Percentiles rank a stretch among this genome's conserved stretches.
Evolutionary conservation across 2,329 filamentous ascomycete genomes (phyloP).

Genomic region (Alternaria gaisen): DNA sequence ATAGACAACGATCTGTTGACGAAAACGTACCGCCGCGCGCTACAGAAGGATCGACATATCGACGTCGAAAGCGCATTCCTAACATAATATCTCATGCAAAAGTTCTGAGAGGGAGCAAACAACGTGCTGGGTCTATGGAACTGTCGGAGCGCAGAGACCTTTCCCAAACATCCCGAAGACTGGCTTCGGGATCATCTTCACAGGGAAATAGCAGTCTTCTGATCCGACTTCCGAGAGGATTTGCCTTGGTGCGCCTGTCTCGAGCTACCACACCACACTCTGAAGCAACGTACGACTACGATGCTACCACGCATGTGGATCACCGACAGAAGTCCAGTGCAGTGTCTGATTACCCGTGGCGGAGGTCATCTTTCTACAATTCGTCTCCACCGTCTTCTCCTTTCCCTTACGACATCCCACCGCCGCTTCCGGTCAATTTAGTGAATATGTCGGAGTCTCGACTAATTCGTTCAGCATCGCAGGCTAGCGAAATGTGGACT

Average conservation of each 20-base stretch:
- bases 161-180: background rate
- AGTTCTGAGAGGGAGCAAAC: background rate
- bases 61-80: background rate
- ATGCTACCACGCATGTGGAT: conserved; percentile 8
- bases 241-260: conserved; percentile 32
- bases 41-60: background rate
- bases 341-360: conserved; percentile 14
- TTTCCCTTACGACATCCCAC: conserved; percentile 19
- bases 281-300: conserved; percentile 1
- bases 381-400: conserved; percentile 20
- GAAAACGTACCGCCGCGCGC: background rate
- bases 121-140: background rate
- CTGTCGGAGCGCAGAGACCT: background rate
- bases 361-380: conserved; percentile 23
- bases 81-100: conserved; percentile 1
- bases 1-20: background rate
- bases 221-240: conserved; percentile 35
- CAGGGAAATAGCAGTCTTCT: conserved; percentile 22
- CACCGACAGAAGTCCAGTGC: conserved; percentile 7
- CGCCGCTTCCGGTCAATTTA: conserved; percentile 11
- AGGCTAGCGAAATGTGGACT: background rate
- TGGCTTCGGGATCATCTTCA: background rate
- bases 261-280: conserved; percentile 18
- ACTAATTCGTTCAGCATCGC: background rate
- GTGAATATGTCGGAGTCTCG: background rate